Base-by-base conservation (phyloP, 2,329 filamentous ascomycete species). In the Hypoxylon sp. region DNA sequence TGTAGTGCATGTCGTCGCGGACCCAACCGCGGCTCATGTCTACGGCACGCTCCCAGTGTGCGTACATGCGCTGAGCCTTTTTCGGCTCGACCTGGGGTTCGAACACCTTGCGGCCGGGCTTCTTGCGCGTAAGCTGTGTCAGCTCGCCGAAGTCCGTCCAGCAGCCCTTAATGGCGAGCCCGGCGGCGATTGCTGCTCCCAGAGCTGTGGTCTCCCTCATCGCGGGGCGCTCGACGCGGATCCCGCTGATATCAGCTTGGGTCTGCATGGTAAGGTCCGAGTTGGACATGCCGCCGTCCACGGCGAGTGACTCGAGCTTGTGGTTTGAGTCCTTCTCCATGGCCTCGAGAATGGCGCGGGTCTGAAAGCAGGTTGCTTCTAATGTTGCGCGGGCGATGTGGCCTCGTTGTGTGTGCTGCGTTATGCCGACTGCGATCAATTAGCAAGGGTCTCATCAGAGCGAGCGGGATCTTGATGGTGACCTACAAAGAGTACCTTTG, bases 191-290 rank as follows among this genome's bases (percentile, higher is more conserved):
- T 49, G 93, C 93, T 12, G 93, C 93, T 24, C 93, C 93, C 1
- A 97, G 85, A 0, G 93, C 91, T 1, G 93, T 97, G 3, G 93
- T 96, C 81, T 97, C 93, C 61, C 92, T 90, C 93, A 97, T 97
- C 59, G 88, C 85, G 0, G 93, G 93, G 22, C 93, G 89, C 77
- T 94, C 88, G 64, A 97, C 91, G 26, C 90, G 91, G 71, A 97
- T 96, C 59, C 89, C 81, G 72, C 91, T 93, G 52, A 97, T 86
- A 79, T 97, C 91, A 67, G 93, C 91, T 84, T 97, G 93, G 4
- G 91, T 93, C 84, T 91, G 93, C 93, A 97, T 97, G 80, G 90
- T 93, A 59, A 97, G 84, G 75, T 94, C 91, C 9, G 92, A 95
- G 79, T 93, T 95, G 73, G 91, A 93, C 85, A 97, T 92, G 62